Base-by-base conservation (phyloP, 2,329 filamentous ascomycete genomes). In the Fusarium coicis region DNA sequence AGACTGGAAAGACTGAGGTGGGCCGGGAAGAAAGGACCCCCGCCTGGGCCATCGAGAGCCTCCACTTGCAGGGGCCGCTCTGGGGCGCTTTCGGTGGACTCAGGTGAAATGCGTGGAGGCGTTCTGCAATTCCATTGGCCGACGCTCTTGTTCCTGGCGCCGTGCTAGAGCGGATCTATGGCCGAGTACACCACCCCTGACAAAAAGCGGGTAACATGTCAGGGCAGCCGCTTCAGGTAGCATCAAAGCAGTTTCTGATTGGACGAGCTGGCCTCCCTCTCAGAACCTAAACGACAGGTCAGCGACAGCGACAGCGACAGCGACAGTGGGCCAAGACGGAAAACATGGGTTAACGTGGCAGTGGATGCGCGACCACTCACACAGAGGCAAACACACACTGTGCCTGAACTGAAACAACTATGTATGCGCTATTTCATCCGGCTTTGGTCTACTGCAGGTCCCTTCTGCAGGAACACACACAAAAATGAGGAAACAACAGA, bases 281-380 rank as follows among this genome's bases (percentile, higher is more conserved):
- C 32, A 36, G 40, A 68, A 56, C 40, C 55, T 49, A 63, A 64
- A 70, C 43, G 44, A 70, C 52, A 71, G 40, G 47, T 58, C 59
- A 28, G 47, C 28, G 28, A 40, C 61, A 69, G 4, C 32, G 32
- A 34, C 32, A 34, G 32, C 32, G 12, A 32, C 12, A 32, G 28
- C 39, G 43, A 53, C 44, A 53, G 19, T 49, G 32, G 34, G 50
- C 50, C 34, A 50, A 64, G 19, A 14, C 6, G 32, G 32, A 49
- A 61, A 50, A 50, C 63, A 74, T 55, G 71, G 71, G 72, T 46
- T 58, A 74, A 73, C 68, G 72, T 74, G 72, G 72, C 72, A 70
- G 72, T 66, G 46, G 56, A 53, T 60, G 54, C 65, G 55, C 55
- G 40, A 56, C 54, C 43, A 60, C 34, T 50, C 57, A 66, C 55